Evolutionary conservation across 2,329 filamentous ascomycete species (phyloP).

Genomic region (Ustilaginoidea virens): DNA sequence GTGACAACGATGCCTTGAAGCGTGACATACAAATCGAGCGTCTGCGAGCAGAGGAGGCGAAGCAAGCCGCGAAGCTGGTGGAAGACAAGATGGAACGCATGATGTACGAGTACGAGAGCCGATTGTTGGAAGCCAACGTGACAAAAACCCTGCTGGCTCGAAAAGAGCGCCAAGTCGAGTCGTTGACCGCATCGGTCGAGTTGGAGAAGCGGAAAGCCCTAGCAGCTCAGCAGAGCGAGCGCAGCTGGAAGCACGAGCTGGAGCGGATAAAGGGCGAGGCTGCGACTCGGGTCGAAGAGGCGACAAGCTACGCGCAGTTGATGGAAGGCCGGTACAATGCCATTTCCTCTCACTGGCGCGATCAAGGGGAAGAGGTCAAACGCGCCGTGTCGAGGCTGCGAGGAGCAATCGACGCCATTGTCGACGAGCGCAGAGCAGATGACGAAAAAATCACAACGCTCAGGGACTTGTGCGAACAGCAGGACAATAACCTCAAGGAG

Average conservation of each 20-base stretch:
- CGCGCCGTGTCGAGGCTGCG: conserved; percentile 32
- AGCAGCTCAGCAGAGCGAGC: conserved; percentile 44
- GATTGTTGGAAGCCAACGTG: conserved; percentile 53
- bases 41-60: conserved; percentile 53
- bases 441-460: conserved; percentile 49
- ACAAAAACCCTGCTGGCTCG: conserved; percentile 55
- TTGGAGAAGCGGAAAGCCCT: conserved; percentile 46
- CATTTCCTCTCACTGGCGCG: conserved; percentile 50
- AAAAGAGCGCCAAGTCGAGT: conserved; percentile 61
- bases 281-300: conserved; percentile 48
- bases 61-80: conserved; percentile 48
- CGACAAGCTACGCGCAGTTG: conserved; percentile 46
- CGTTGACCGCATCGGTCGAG: conserved; percentile 47
- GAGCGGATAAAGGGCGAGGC: conserved; percentile 45
- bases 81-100: conserved; percentile 59
- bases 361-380: conserved; percentile 48
- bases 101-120: conserved; percentile 52
- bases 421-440: conserved; percentile 40
- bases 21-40: conserved; percentile 55
- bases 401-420: conserved; percentile 37
- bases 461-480: conserved; percentile 56
- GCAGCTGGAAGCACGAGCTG: conserved; percentile 45
- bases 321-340: conserved; percentile 57
- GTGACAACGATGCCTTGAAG: conserved; percentile 64
- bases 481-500: conserved; percentile 50